These are phyloP conservation scores for Phytopythium montanum DNA, from an alignment of 352 stramenopile genomes.

Conservation along the genomic window DNA sequence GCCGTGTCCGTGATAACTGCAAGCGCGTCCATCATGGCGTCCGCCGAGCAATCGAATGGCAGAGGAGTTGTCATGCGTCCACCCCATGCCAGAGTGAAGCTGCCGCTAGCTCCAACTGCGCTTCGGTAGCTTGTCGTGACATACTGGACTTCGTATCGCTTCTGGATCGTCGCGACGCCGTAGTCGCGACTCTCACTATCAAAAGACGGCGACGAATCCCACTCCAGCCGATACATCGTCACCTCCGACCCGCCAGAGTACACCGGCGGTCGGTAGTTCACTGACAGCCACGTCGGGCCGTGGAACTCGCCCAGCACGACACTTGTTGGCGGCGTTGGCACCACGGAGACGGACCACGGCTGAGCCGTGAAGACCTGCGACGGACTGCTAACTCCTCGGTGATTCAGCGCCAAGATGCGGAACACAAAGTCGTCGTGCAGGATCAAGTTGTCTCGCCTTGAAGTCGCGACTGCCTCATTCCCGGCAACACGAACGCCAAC, in stretches of 20 bases:
- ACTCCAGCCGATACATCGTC: conserved; percentile 92
- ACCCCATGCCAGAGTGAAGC: conserved; percentile 92
- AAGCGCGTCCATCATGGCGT: conserved; percentile 74
- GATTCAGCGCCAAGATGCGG: conserved; percentile 62
- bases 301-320: conserved; percentile 83
- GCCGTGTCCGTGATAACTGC: conserved; percentile 73
- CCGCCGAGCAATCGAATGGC: conserved; percentile 60
- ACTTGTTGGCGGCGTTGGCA: conserved; percentile 68
- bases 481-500: conserved; percentile 36
- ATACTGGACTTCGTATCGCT: conserved; percentile 90
- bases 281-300: conserved; percentile 59
- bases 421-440: conserved; percentile 48
- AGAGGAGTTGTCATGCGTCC: conserved; percentile 65
- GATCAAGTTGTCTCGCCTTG: conserved; percentile 50
- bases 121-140: conserved; percentile 67
- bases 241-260: conserved; percentile 89
- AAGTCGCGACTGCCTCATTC: conserved; percentile 46
- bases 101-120: conserved; percentile 65
- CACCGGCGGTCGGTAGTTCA: conserved; percentile 77
- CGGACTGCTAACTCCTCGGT: conserved; percentile 44
- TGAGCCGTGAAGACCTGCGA: conserved; percentile 27
- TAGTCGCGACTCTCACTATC: conserved; percentile 82
- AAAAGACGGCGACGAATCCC: conserved; percentile 83
- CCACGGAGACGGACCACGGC: conserved; percentile 51
- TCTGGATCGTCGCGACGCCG: conserved; percentile 79